Evolutionary conservation across 2,329 filamentous ascomycete genomes (phyloP), one percentile per base, ranked within the genome.

Genomic region (Bipolaris bicolor): DNA sequence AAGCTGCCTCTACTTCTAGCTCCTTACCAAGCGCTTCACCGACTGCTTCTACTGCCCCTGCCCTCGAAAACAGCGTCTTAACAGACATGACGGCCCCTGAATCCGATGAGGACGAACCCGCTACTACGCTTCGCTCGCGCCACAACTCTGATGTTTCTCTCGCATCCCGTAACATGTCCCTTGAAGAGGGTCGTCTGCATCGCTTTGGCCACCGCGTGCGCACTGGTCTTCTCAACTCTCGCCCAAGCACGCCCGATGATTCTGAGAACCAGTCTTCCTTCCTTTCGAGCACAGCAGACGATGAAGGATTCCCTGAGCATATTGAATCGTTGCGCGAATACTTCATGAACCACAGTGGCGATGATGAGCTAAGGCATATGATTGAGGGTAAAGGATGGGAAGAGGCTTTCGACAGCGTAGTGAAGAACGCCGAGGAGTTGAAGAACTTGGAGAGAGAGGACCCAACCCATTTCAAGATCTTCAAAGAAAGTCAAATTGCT

Each of bases 171-270:
- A 86, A 85, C 20, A 83, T 89, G 58, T 83, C 84, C 0, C 82
- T 86, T 44, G 88, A 91, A 77, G 88, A 91, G 82, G 88, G 88
- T 31, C 85, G 85, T 31, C 83, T 90, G 64, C 88, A 90, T 68
- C 86, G 88, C 24, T 82, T 90, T 36, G 86, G 88, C 29, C 87
- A 90, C 67, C 82, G 84, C 61, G 79, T 90, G 43, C 85, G 87
- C 18, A 85, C 87, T 40, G 86, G 88, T 57, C 81, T 90, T 36
- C 77, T 90, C 41, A 73, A 77, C 29, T 61, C 66, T 1, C 73
- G 65, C 15, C 73, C 70, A 7, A 61, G 63, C 5, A 71, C 68
- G 0, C 58, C 58, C 7, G 46, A 68, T 22, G 58, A 24, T 9
- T 46, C 51, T 11, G 46, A 58, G 7, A 50, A 50, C 10, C 51